Percentiles rank a stretch among this genome's conserved stretches.
Conservation (phyloP, 2,329 filamentous ascomycete species). For the Colletotrichum sp. region DNA sequence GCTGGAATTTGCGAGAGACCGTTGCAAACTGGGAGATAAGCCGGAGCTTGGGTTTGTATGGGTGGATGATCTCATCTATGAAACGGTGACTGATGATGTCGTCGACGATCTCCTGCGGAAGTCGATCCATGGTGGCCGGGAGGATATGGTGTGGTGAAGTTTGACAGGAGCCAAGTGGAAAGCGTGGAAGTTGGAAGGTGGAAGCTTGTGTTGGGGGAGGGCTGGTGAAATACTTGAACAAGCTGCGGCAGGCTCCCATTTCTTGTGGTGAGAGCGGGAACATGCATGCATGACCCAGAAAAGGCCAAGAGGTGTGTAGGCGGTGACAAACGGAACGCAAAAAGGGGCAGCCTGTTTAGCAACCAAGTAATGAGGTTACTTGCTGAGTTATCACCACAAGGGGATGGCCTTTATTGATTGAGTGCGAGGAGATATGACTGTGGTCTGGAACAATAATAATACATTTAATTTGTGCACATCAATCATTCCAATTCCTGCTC, state of each 20-base stretch:
- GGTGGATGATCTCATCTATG: not conserved
- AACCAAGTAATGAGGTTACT: not conserved
- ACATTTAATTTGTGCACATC: not conserved
- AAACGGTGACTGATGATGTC: not conserved
- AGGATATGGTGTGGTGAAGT: not conserved
- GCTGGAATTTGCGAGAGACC: not conserved
- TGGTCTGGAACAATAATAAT: not conserved
- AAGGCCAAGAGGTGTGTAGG: not conserved
- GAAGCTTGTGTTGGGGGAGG: not conserved
- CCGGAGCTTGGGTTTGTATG: not conserved
- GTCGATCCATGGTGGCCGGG: not conserved
- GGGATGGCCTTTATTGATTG: not conserved
- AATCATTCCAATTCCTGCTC: not conserved
- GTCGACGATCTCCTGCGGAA: not conserved
- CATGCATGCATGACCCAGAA: not conserved
- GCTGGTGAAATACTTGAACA: not conserved
- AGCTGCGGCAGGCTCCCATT: not conserved
- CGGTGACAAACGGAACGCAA: not conserved
- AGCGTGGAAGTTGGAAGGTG: not conserved
- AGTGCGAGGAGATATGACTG: not conserved
- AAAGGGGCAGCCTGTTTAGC: not conserved
- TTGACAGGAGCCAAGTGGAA: not conserved
- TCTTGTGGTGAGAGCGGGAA: not conserved
- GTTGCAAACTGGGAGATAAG: not conserved
- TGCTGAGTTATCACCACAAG: not conserved